Base-by-base conservation (phyloP, 2,329 filamentous ascomycete species). In the Pestalotiopsis sp. region DNA sequence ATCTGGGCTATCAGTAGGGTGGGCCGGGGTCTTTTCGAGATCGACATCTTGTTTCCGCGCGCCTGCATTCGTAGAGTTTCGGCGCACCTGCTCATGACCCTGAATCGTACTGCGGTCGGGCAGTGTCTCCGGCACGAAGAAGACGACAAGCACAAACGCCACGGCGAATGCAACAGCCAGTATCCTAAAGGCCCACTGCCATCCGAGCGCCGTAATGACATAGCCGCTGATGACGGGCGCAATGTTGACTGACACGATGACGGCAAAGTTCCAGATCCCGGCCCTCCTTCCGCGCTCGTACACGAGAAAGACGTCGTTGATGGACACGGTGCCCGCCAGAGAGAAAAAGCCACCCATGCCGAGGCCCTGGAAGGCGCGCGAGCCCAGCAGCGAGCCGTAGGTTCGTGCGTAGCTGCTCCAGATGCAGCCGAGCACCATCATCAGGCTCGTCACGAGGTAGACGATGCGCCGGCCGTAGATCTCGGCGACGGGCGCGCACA, bases 271-370 rank as follows among this genome's bases (percentile, higher is more conserved):
- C 56, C 58, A 67, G 14, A 45, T 36, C 13, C 66, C 58, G 11
- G 17, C 38, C 9, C 56, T 11, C 31, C 39, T n/a, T 4, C 66
- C 66, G 7, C 66, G 66, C 57, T 67, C 25, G n/a, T 45, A n/a
- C 7, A 67, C 66, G 38, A n/a, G 14, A 23, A 61, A 67, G 27
- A 67, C 36, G 36, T 67, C 65, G n/a, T 58, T 68, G 23, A 73
- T 68, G 12, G 70, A 69, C 20, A 52, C 49, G 12, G 70, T 70
- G 4, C 70, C 70, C 17, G 68, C 71, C 3, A 72, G 64, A 23
- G 66, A 68, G 25, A 70, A 71, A 60, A 70, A 70, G 20, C 63
- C 67, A 2, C 66, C 67, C 68, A 71, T 69, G 38, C 66, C 68
- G 38, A 70, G 41, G 45, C 49, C 71, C 57, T 71, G 69, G 11